These are phyloP conservation scores for Chaetomidium leptoderma DNA, from an alignment of 495 filamentous ascomycete species.

Conservation along the genomic window DNA sequence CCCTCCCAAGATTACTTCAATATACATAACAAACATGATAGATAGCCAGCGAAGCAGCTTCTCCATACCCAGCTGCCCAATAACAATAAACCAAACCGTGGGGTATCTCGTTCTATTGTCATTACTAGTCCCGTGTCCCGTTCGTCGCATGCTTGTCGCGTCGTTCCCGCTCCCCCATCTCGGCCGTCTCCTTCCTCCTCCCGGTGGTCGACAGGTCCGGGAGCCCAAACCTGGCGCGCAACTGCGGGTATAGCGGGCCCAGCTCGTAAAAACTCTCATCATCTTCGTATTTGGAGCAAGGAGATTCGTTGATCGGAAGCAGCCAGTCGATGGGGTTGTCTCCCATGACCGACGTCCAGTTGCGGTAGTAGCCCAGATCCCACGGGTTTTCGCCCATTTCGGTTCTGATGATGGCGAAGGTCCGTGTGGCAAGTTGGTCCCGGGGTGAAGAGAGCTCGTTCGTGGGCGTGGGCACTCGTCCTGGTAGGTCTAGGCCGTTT, in stretches of 20 bases:
- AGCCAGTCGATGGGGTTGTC: constrained; percentile 66
- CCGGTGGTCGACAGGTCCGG: constrained; percentile 22
- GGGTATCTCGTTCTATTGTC: constrained; percentile 22
- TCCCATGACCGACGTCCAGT: constrained; percentile 74
- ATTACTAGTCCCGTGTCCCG: constrained; percentile 10
- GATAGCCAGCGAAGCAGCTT: not conserved
- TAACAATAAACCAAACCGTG: constrained; percentile 2
- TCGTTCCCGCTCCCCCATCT: constrained; percentile 13
- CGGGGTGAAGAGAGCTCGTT: constrained; percentile 20
- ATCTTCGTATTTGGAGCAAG: constrained; percentile 51
- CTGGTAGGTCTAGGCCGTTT: constrained; percentile 8
- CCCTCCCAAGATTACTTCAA: not conserved
- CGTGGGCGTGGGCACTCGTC: constrained; percentile 7
- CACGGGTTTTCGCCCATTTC: constrained; percentile 74
- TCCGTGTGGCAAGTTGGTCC: constrained; percentile 50
- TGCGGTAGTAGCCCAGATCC: constrained; percentile 60
- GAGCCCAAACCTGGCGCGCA: constrained; percentile 38
- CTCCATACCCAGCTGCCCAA: not conserved
- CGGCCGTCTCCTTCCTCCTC: constrained; percentile 8
- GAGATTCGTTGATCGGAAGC: constrained; percentile 62
- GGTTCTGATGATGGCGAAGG: constrained; percentile 72
- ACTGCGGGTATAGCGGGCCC: constrained; percentile 38
- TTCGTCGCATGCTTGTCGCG: not conserved
- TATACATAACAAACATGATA: constrained; percentile 1
- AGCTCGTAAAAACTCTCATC: constrained; percentile 47